Evolutionary conservation across 148 eudicot species (phyloP).

Genomic region (Nyssa sinensis): DNA sequence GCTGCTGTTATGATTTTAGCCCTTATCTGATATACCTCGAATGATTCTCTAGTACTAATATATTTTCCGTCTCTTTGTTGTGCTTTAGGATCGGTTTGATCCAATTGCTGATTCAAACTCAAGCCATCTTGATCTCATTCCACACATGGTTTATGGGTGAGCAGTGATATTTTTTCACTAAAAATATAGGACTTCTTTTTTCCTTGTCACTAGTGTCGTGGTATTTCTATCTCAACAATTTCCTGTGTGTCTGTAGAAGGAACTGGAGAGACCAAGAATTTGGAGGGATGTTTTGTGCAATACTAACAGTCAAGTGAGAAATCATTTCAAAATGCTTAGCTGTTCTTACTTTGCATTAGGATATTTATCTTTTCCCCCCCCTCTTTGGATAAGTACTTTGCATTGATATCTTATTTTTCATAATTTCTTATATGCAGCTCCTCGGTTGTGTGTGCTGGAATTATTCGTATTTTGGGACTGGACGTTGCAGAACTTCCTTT

Average conservation of each 20-base stretch:
- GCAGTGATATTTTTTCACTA: constrained; percentile 15
- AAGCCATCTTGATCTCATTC: constrained; percentile 61
- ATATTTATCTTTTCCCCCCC: not conserved
- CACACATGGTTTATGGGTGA: constrained; percentile 91
- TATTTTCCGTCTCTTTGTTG: not conserved
- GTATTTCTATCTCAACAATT: not conserved
- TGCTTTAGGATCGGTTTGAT: constrained; percentile 74
- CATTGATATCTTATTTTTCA: not conserved
- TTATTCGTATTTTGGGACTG: constrained; percentile 71
- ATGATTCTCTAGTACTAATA: not conserved
- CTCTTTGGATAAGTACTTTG: not conserved
- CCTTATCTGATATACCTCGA: not conserved
- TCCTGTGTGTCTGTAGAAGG: constrained; percentile 44
- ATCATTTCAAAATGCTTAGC: not conserved
- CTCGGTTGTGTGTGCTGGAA: constrained; percentile 62
- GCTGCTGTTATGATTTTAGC: not conserved
- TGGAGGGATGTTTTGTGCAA: constrained; percentile 82
- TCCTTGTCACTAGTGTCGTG: not conserved
- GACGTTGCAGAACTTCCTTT: constrained; percentile 83
- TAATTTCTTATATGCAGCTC: constrained; percentile 46
- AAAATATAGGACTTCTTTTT: not conserved
- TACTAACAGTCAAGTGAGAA: constrained; percentile 70
- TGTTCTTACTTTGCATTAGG: not conserved
- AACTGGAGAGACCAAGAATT: constrained; percentile 58
- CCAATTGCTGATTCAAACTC: constrained; percentile 58